Conservation (phyloP, 176 grass and related monocot genomes). For the Musa beccarii region DNA sequence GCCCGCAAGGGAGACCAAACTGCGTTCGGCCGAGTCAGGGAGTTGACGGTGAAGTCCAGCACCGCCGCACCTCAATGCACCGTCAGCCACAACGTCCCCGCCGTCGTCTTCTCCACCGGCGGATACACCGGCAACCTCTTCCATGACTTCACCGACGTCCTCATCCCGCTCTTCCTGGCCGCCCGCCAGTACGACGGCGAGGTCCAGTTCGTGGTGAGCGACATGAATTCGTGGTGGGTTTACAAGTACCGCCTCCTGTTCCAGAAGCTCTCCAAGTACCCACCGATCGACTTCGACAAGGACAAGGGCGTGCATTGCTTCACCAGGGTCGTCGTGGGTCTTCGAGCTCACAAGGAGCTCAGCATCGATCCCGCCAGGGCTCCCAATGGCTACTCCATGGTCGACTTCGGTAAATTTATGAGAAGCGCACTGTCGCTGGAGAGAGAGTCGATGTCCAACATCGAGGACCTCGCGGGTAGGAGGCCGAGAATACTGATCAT, state of each 20-base stretch:
- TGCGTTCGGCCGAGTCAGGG: neutral
- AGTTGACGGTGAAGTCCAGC: neutral
- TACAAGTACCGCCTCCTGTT: constrained; percentile 52
- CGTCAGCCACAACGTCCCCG: constrained; percentile 36
- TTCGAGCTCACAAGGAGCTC: constrained; percentile 60
- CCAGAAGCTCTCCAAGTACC: constrained; percentile 43
- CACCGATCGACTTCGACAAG: constrained; percentile 49
- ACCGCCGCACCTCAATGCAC: constrained; percentile 25
- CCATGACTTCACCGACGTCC: constrained; percentile 55
- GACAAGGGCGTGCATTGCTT: constrained; percentile 62
- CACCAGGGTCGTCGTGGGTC: constrained; percentile 26
- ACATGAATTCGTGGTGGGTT: constrained; percentile 59
- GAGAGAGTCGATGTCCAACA: constrained; percentile 20
- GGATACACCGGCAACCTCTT: constrained; percentile 87
- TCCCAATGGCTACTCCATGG: constrained; percentile 54
- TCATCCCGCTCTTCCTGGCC: constrained; percentile 63
- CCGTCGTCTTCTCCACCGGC: constrained; percentile 42
- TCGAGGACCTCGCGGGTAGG: constrained; percentile 32
- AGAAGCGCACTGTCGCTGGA: constrained; percentile 33
- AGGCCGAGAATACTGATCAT: constrained; percentile 50
- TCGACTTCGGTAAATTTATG: constrained; percentile 49
- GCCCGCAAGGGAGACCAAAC: constrained; percentile 53
- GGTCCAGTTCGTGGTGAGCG: constrained; percentile 55
- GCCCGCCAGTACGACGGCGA: constrained; percentile 44
- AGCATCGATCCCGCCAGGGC: constrained; percentile 49